Conservation (phyloP, 306 rosid species). For the Prunus persica region DNA sequence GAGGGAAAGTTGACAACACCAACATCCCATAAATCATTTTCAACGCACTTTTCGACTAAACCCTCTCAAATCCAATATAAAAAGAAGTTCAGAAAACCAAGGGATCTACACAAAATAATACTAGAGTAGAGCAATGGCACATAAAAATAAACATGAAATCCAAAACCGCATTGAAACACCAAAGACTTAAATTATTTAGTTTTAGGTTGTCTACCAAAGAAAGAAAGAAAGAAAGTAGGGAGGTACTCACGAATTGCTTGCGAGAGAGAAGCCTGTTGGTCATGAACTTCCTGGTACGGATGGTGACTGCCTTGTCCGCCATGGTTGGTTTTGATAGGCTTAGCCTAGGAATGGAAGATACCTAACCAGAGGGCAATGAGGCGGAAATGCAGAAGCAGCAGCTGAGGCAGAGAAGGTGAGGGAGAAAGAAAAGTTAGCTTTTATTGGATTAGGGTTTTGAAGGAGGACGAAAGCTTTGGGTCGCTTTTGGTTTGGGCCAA, state of each 20-base stretch:
- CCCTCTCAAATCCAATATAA: background rate
- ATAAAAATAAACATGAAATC: background rate
- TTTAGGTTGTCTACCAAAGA: too few species aligned
- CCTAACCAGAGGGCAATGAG: conserved; percentile 9
- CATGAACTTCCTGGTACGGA: conserved; percentile 88
- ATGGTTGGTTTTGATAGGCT: conserved; percentile 31
- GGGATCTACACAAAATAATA: background rate
- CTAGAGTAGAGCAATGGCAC: background rate
- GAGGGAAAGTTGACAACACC: background rate
- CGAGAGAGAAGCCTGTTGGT: conserved; percentile 88
- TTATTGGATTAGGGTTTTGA: conserved; percentile 41
- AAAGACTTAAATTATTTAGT: background rate
- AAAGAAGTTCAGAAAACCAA: too few species aligned
- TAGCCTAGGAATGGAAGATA: background rate
- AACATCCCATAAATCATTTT: background rate
- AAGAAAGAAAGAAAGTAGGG: background rate
- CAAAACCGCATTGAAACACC: background rate
- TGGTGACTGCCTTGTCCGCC: conserved; percentile 92
- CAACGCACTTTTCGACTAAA: background rate
- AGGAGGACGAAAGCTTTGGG: background rate
- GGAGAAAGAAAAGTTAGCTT: background rate
- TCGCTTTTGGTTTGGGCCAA: conserved; percentile 11
- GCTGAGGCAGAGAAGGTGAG: background rate
- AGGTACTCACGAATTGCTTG: conserved; percentile 76
- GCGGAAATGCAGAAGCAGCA: conserved; percentile 3